Percentiles rank a stretch among this genome's conserved stretches.
phyloP scores from a whole-genome alignment of 768 basidiomycete species.

The Rhizopogon sp. region DNA sequence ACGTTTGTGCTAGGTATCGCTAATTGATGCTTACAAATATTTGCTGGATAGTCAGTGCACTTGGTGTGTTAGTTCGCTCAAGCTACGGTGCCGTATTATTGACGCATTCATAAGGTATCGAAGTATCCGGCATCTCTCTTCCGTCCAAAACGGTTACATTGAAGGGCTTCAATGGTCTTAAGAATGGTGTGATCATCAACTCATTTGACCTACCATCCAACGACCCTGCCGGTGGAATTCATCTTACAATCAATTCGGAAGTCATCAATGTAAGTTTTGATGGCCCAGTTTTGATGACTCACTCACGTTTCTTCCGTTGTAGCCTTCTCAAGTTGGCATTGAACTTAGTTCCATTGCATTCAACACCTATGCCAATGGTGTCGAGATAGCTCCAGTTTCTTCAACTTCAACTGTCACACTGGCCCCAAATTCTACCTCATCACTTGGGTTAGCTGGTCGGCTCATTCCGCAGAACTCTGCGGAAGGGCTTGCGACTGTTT shows the following conservation, averaged over 20 bases:
- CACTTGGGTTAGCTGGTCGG: conserved; percentile 54
- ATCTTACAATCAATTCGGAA: conserved; percentile 57
- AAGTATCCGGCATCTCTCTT: conserved; percentile 50
- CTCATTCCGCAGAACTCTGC: conserved; percentile 54
- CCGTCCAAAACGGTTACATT: conserved; percentile 54
- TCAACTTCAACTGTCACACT: conserved; percentile 48
- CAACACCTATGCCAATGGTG: conserved; percentile 46
- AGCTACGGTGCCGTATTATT: neutral
- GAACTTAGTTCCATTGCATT: conserved; percentile 57
- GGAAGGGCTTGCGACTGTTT: conserved; percentile 53
- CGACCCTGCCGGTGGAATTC: conserved; percentile 69
- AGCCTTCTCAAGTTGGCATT: conserved; percentile 77
- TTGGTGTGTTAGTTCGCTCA: conserved; percentile 35
- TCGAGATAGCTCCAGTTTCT: conserved; percentile 55
- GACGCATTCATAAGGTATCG: conserved; percentile 38
- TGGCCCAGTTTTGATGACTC: neutral
- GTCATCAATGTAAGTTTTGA: conserved; percentile 48
- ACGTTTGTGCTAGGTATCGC: conserved; percentile 6
- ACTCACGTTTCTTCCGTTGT: conserved; percentile 6
- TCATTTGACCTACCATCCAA: conserved; percentile 67
- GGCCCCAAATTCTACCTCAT: conserved; percentile 45
- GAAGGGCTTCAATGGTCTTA: conserved; percentile 66
- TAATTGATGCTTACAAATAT: conserved; percentile 3
- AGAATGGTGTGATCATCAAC: conserved; percentile 56
- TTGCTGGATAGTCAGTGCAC: conserved; percentile 41